Conservation (phyloP, 2,329 filamentous ascomycete genomes). For the Colletotrichum filicis region DNA sequence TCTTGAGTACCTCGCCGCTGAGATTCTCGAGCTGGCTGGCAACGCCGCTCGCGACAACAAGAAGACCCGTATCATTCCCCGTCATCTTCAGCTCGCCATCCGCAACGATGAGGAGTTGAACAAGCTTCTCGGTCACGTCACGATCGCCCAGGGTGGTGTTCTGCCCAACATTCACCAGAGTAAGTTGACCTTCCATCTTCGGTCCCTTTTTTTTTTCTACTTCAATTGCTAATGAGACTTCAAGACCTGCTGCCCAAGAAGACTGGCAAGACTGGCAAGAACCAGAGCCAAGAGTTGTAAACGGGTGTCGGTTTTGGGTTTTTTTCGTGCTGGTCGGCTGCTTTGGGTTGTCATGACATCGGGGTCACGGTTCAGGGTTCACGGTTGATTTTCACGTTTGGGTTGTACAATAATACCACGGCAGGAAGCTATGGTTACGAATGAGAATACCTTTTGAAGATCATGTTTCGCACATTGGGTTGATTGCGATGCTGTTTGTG, state of each 20-base stretch:
- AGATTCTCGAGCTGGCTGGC: constrained; percentile 98
- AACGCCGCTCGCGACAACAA: constrained; percentile 99
- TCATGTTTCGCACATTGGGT: constrained; percentile 29
- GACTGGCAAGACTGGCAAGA: constrained; percentile 95
- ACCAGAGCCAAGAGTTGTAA: constrained; percentile 94
- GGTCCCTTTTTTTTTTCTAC: too few relatives aligned
- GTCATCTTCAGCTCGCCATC: constrained; percentile 98
- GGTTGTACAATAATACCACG: constrained; percentile 81
- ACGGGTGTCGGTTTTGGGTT: constrained; percentile 60
- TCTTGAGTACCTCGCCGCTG: constrained; percentile 97
- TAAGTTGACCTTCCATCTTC: constrained; percentile 60
- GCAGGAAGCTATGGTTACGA: constrained; percentile 66
- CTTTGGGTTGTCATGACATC: constrained; percentile 84
- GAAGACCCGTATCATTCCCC: constrained; percentile 99
- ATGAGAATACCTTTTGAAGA: constrained; percentile 67
- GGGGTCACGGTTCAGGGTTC: constrained; percentile 83
- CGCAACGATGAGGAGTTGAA: constrained; percentile 99
- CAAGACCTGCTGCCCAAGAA: constrained; percentile 98
- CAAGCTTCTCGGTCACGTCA: constrained; percentile 96
- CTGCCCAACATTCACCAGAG: constrained; percentile 97
- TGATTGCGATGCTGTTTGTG: not conserved
- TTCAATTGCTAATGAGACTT: constrained; percentile 49
- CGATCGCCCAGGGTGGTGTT: constrained; percentile 96
- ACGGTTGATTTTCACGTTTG: constrained; percentile 68
- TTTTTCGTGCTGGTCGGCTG: constrained; percentile 69